Base-by-base conservation (phyloP, 257 asterid genomes). In the Petunia axillaris region DNA sequence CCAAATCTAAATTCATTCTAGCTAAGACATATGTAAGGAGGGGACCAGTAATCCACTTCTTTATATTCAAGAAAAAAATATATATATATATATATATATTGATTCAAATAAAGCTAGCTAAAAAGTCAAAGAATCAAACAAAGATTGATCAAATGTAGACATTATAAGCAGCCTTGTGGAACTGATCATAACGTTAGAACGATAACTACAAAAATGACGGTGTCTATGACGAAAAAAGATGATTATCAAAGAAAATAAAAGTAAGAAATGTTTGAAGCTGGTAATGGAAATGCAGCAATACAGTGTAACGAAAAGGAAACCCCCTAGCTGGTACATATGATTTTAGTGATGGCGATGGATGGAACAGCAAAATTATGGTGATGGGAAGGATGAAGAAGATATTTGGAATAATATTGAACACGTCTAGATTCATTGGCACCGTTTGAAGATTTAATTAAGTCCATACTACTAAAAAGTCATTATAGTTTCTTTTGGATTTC, bases 381-480 rank as follows among this genome's bases (percentile, higher is more conserved):
- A 40, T 25, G 43, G 6, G 64, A 58, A 64, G 7, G 59, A 74
- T 39, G n/a, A 39, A 39, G 65, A 25, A 60, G 41, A 14, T 57
- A 57, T 55, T 40, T 66, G 7, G 14, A 63, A 80, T 39, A 53
- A 40, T 43, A 66, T 64, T 66, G 59, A 50, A 67, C 4, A 5
- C 44, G 85, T 85, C 88, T 67, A 82, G 82, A 77, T 85, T 80
- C 88, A 85, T 58, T 79, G 86, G 82, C 75, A 80, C 85, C 81
- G 80, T 57, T 76, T 35, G 71, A 44, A 7, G 65, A 79, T 59
- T 80, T 41, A 25, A 25, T 25, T 25, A 25, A 64, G 82, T 84
- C 82, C 83, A 48, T 78, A 76, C 71, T 38, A 8, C 64, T 58
- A 55, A 59, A 81, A 79, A 7, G 83, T 66, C 80, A 13, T 79